Evolutionary conservation across 768 basidiomycete species (phyloP).

Genomic region (Pulveroboletus sp.): DNA sequence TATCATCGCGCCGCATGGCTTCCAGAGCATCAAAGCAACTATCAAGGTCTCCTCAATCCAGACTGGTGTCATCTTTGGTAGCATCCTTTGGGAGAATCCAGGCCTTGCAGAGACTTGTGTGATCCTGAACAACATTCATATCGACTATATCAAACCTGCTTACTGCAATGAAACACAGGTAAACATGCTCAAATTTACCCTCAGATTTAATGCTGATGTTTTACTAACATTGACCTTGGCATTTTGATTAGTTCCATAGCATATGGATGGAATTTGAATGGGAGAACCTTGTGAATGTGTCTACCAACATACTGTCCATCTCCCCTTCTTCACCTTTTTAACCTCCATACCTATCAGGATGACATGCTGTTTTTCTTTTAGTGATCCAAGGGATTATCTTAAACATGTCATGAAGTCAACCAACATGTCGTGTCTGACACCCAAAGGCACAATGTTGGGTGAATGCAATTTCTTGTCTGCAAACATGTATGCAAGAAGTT

Average conservation of each 20-base stretch:
- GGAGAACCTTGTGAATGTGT: conserved; percentile 98
- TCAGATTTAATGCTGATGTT: conserved; percentile 2
- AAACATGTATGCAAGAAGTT: conserved; percentile 92
- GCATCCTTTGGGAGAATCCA: conserved; percentile 93
- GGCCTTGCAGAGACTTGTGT: conserved; percentile 88
- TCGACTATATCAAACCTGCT: conserved; percentile 61
- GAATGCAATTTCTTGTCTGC: conserved; percentile 97
- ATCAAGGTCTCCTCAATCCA: conserved; percentile 98
- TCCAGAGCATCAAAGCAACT: conserved; percentile 98
- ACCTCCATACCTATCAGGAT: background rate
- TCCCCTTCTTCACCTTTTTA: background rate
- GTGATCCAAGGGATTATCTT: conserved; percentile 86
- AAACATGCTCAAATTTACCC: conserved; percentile 4
- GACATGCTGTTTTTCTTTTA: conserved; percentile 20
- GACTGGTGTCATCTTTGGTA: conserved; percentile 97
- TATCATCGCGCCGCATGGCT: conserved; percentile 92
- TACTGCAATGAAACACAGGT: conserved; percentile 95
- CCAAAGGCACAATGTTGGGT: conserved; percentile 81
- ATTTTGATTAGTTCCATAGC: conserved; percentile 69
- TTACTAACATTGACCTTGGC: background rate
- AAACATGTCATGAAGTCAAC: conserved; percentile 95
- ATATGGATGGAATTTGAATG: conserved; percentile 99
- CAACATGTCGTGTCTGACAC: conserved; percentile 98
- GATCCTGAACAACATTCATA: conserved; percentile 94
- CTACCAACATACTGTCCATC: conserved; percentile 75